Evolutionary conservation across 1,284 basidiomycete genomes (phyloP).

Genomic region (Apiotrichum gracile): DNA sequence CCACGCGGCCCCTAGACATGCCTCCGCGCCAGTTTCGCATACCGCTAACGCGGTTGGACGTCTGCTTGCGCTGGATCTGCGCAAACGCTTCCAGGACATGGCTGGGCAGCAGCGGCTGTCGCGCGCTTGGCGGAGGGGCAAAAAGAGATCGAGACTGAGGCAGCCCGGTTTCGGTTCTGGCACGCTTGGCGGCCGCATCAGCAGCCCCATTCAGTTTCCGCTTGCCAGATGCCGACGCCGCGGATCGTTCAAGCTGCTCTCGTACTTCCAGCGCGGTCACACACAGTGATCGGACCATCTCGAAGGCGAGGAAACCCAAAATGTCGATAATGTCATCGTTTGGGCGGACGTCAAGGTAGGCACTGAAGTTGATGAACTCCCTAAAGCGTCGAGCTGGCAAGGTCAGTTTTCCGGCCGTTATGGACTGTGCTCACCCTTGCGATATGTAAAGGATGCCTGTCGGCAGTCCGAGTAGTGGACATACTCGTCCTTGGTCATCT

Average conservation of each 20-base stretch:
- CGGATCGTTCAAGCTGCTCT: constrained; percentile 27
- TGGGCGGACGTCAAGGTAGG: constrained; percentile 81
- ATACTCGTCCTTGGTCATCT: constrained; percentile 96
- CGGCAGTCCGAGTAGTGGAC: constrained; percentile 96
- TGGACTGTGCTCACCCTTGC: constrained; percentile 62
- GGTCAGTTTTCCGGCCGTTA: constrained; percentile 29
- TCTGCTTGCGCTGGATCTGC: constrained; percentile 77
- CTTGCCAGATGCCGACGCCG: constrained; percentile 15
- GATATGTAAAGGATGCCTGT: constrained; percentile 93
- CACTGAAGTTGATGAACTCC: constrained; percentile 87
- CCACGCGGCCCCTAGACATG: constrained; percentile 67
- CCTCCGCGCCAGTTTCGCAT: constrained; percentile 84
- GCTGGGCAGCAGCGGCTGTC: constrained; percentile 68
- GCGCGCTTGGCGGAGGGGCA: constrained; percentile 68
- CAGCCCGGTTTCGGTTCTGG: constrained; percentile 51
- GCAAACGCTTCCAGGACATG: constrained; percentile 86
- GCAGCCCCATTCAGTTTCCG: constrained; percentile 37
- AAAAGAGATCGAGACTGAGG: constrained; percentile 58
- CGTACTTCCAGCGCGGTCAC: constrained; percentile 71
- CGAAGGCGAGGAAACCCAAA: constrained; percentile 92
- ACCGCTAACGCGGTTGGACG: constrained; percentile 68
- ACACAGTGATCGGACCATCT: constrained; percentile 90
- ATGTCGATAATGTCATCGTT: constrained; percentile 96
- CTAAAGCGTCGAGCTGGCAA: constrained; percentile 85
- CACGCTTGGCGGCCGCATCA: constrained; percentile 42